Evolutionary conservation across 768 basidiomycete species (phyloP).

Genomic region (Pleurotus cornucopiae): DNA sequence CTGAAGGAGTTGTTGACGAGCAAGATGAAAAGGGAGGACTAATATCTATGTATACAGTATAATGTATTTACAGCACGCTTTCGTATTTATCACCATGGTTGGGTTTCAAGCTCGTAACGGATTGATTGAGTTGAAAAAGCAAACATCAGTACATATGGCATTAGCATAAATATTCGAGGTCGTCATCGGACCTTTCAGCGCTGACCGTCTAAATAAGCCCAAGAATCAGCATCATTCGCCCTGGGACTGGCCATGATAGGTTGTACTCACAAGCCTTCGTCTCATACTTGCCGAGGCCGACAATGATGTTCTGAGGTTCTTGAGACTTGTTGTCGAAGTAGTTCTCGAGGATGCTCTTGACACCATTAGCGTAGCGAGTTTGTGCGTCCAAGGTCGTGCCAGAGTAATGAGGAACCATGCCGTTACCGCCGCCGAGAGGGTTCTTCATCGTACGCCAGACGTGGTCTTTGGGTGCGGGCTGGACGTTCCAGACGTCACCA

Average conservation of each 20-base stretch:
- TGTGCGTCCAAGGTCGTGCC: slow-evolving; percentile 91
- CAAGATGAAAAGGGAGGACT: slow-evolving; percentile 24
- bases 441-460: slow-evolving; percentile 83
- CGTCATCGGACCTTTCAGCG: slow-evolving; percentile 27
- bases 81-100: no score
- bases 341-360: slow-evolving; percentile 67
- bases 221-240: slow-evolving; percentile 1
- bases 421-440: slow-evolving; percentile 80
- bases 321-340: slow-evolving; percentile 63
- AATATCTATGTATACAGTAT: not conserved
- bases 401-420: slow-evolving; percentile 85
- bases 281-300: slow-evolving; percentile 58
- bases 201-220: slow-evolving; percentile 38
- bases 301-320: slow-evolving; percentile 77
- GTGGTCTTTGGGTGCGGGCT: slow-evolving; percentile 85
- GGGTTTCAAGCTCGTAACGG: no score
- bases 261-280: slow-evolving; percentile 37
- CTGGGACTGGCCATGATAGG: not conserved
- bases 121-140: no score
- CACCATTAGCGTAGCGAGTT: slow-evolving; percentile 75
- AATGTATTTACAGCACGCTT: not conserved
- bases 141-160: not conserved
- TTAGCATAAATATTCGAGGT: not conserved
- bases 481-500: slow-evolving; percentile 78
- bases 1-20: slow-evolving; percentile 51